A percentile compares a stretch with the other conserved stretches of the same genome.
Conservation (phyloP, 345 rosid species). For the Eutrema yunnanense region DNA sequence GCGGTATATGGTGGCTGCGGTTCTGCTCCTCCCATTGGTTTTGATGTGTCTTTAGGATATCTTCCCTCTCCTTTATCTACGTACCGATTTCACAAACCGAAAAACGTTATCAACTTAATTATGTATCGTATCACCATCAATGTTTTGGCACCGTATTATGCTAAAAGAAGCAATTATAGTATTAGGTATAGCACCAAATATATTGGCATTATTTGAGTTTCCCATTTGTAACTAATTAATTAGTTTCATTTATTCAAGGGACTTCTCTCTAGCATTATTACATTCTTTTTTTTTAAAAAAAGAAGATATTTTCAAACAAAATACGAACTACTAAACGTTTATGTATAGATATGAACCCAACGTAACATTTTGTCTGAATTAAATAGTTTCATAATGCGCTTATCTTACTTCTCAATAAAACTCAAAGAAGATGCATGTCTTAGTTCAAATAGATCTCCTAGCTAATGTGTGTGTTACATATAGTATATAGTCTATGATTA, state of each 20-base stretch:
- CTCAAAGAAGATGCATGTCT: background rate
- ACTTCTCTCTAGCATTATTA: background rate
- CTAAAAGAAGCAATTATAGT: background rate
- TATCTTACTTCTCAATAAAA: background rate
- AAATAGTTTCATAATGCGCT: background rate
- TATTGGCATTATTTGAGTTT: background rate
- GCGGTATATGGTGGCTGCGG: constrained; percentile 37
- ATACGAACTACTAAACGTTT: background rate
- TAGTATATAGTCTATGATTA: background rate
- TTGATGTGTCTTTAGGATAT: constrained; percentile 40
- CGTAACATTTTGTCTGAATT: background rate
- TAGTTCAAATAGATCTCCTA: background rate
- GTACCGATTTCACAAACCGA: background rate
- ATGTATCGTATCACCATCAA: background rate
- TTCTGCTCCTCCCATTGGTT: constrained; percentile 52
- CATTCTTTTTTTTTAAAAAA: background rate
- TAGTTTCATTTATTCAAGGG: background rate
- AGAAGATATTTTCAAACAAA: background rate
- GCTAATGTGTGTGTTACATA: background rate
- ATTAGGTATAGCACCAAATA: background rate
- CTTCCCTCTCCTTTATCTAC: constrained; percentile 64
- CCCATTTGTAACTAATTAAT: background rate
- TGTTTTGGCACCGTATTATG: background rate
- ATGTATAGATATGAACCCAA: background rate
- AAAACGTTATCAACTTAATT: background rate